Conservation (phyloP, 164 flowering plant genomes). For the Annona squamosa region DNA sequence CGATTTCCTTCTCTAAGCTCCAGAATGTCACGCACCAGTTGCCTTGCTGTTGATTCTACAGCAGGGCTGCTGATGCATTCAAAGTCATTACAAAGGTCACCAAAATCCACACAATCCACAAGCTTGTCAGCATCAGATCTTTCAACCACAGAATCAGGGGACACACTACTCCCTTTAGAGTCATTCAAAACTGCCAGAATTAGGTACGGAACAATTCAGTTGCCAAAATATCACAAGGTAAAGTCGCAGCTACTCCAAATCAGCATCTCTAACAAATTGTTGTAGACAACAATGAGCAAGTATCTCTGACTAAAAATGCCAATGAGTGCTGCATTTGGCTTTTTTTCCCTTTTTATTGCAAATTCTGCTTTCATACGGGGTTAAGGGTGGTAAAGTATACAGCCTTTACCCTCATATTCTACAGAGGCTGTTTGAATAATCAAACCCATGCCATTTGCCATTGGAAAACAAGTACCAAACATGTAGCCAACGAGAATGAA, state of each 20-base stretch:
- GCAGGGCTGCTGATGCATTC: constrained; percentile 91
- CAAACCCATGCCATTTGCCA: not conserved
- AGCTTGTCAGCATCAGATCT: constrained; percentile 67
- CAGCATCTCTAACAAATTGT: not conserved
- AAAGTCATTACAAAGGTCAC: constrained; percentile 91
- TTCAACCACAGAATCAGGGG: constrained; percentile 20
- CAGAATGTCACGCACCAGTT: constrained; percentile 77
- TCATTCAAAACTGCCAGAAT: constrained; percentile 13
- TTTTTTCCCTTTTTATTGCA: no score
- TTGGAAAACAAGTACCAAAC: no score
- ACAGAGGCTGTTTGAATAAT: not conserved
- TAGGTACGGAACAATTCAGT: not conserved
- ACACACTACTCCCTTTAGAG: constrained; percentile 13
- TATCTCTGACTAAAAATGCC: not conserved
- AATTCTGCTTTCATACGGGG: not conserved
- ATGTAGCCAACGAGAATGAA: no score
- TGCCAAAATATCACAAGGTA: not conserved
- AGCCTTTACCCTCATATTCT: no score
- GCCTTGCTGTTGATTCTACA: constrained; percentile 85
- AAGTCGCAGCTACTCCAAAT: not conserved
- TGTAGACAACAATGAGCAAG: not conserved
- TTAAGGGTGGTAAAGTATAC: not conserved
- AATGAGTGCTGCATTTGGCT: no score
- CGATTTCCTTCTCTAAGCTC: constrained; percentile 83
- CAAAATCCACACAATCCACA: constrained; percentile 86